These are phyloP conservation scores for Oemleria cerasiformis DNA, from an alignment of 306 rosid species.

Conservation along the genomic window DNA sequence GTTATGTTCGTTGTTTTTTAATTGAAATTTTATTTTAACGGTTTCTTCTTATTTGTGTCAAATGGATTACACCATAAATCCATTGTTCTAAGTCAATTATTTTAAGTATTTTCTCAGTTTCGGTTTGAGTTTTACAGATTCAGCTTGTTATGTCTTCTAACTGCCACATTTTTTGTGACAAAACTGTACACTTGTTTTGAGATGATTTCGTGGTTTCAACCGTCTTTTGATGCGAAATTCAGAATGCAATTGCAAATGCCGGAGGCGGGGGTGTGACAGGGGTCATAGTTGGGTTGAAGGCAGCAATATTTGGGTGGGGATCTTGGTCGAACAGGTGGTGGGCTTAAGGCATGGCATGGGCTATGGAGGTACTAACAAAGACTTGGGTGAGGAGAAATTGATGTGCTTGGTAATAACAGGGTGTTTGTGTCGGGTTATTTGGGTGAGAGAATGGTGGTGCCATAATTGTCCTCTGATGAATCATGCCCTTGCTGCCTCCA, in stretches of 20 bases:
- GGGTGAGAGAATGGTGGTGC: background rate
- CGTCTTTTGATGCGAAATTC: background rate
- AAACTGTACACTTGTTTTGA: too few species aligned
- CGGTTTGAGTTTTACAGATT: too few species aligned
- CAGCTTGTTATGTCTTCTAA: too few species aligned
- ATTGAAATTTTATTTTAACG: too few species aligned
- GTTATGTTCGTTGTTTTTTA: background rate
- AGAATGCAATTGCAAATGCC: background rate
- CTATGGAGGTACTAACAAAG: background rate
- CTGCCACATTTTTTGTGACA: too few species aligned
- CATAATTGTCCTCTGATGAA: background rate
- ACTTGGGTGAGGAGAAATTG: background rate
- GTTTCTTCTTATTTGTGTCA: too few species aligned
- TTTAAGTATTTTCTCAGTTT: too few species aligned
- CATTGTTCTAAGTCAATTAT: too few species aligned
- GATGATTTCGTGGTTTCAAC: too few species aligned
- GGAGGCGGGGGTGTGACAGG: background rate
- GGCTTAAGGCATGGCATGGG: background rate
- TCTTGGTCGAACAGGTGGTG: background rate
- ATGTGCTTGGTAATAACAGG: background rate
- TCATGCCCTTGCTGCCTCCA: background rate
- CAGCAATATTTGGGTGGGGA: background rate
- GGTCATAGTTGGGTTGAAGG: background rate
- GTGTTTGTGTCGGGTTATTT: background rate
- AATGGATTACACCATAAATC: too few species aligned